Conservation (phyloP, 768 basidiomycete species). For the Tephrocybe rancida region DNA sequence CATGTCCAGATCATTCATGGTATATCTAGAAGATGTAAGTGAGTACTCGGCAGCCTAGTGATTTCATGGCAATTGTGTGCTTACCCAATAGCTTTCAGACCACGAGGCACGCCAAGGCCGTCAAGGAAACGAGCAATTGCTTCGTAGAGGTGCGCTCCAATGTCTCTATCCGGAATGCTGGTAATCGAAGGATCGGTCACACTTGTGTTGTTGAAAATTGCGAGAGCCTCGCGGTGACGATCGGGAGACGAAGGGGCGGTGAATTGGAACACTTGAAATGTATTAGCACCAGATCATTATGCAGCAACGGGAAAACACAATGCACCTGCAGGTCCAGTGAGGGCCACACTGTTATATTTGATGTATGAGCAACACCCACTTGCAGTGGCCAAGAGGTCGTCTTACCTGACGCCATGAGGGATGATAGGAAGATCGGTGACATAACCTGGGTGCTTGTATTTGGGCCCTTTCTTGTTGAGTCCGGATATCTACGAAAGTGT, state of each 20-base stretch:
- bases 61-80: slow-evolving; percentile 1
- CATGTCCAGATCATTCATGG: slow-evolving; percentile 60
- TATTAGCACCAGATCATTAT: not conserved
- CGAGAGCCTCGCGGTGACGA: slow-evolving; percentile 86
- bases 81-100: slow-evolving; percentile 77
- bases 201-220: slow-evolving; percentile 74
- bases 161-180: slow-evolving; percentile 74
- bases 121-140: slow-evolving; percentile 89
- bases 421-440: slow-evolving; percentile 85
- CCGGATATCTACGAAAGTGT: slow-evolving; percentile 73
- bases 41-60: not conserved
- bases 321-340: slow-evolving; percentile 83
- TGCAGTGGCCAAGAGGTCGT: not conserved
- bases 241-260: slow-evolving; percentile 93
- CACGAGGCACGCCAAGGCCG: slow-evolving; percentile 81
- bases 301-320: not conserved
- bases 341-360: slow-evolving; percentile 60
- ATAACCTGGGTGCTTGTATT: slow-evolving; percentile 92
- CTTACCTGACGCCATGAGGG: slow-evolving; percentile 85
- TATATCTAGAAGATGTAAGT: slow-evolving; percentile 47
- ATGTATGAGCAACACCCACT: not conserved
- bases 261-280: slow-evolving; percentile 79
- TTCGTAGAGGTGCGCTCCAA: slow-evolving; percentile 81
- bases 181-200: slow-evolving; percentile 70
- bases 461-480: slow-evolving; percentile 91